phyloP scores from a whole-genome alignment of 352 stramenopile genomes.

The Pythium coloratum region DNA sequence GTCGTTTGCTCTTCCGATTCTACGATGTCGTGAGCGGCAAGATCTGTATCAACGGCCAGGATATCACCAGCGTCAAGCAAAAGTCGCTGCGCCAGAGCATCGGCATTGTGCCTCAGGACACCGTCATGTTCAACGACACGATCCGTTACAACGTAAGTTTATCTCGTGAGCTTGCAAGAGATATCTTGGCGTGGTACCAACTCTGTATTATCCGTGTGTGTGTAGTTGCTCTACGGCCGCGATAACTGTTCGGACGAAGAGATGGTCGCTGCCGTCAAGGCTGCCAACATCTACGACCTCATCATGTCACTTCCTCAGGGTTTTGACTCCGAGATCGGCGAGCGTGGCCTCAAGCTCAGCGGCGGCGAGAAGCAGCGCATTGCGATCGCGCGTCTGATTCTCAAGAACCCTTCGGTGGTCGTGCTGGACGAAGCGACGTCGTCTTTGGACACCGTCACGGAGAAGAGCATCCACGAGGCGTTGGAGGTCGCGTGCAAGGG shows the following conservation, averaged over 20 bases:
- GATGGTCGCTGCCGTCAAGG: conserved; percentile 86
- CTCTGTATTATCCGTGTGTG: not conserved
- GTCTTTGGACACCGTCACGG: conserved; percentile 74
- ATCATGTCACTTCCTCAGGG: conserved; percentile 90
- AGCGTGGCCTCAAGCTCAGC: conserved; percentile 77
- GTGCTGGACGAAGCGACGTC: conserved; percentile 81
- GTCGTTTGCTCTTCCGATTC: conserved; percentile 94
- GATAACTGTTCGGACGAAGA: conserved; percentile 88
- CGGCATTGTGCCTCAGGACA: conserved; percentile 96
- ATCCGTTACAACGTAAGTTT: conserved; percentile 93
- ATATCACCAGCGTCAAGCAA: conserved; percentile 87
- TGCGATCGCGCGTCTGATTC: conserved; percentile 72
- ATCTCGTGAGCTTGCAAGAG: not conserved
- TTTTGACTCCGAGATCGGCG: conserved; percentile 90
- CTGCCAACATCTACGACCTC: conserved; percentile 93
- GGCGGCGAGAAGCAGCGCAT: conserved; percentile 85
- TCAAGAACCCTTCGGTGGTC: conserved; percentile 80
- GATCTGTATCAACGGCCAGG: conserved; percentile 87
- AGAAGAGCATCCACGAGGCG: conserved; percentile 67
- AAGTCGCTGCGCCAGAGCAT: conserved; percentile 89
- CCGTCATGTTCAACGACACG: conserved; percentile 97
- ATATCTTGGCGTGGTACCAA: not conserved
- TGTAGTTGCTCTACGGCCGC: conserved; percentile 90
- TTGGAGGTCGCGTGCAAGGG: conserved; percentile 49
- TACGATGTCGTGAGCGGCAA: conserved; percentile 91